A percentile compares a stretch with the other conserved stretches of the same genome.
Conservation (phyloP, 495 filamentous ascomycete genomes). For the Aspergillus ostianus region DNA sequence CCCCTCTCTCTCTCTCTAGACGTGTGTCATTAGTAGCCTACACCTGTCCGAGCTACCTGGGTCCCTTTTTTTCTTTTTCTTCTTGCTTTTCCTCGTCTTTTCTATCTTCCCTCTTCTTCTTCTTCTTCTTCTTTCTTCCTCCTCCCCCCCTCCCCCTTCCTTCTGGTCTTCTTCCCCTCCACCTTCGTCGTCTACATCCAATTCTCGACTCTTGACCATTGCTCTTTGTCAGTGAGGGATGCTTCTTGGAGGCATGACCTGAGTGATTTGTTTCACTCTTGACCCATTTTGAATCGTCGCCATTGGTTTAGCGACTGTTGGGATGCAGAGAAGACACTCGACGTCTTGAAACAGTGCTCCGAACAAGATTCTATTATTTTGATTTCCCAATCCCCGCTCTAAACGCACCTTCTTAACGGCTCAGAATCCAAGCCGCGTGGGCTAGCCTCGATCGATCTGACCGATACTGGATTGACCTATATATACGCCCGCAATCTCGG, state of each 20-base stretch:
- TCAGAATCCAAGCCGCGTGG: too few species aligned
- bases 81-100: conserved; percentile 1
- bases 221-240: conserved; percentile 2
- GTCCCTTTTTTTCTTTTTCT: not conserved
- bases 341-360: not conserved
- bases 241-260: conserved; percentile 2
- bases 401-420: too few species aligned
- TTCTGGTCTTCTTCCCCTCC: not conserved
- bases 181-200: not conserved
- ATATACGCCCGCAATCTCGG: not conserved
- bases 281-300: not conserved
- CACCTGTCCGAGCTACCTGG: not conserved
- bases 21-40: conserved; percentile 1
- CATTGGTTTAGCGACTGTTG: conserved; percentile 5
- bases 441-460: not conserved
- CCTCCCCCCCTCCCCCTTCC: not conserved
- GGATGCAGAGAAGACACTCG: not conserved
- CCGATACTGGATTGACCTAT: not conserved
- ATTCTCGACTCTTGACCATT: not conserved
- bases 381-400: not conserved
- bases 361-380: not conserved
- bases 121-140: not conserved
- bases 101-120: conserved; percentile 5
- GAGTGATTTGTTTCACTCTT: conserved; percentile 13
- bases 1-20: not conserved